Base-by-base conservation (phyloP, 345 rosid genomes). In the Geranium rotundifolium region DNA sequence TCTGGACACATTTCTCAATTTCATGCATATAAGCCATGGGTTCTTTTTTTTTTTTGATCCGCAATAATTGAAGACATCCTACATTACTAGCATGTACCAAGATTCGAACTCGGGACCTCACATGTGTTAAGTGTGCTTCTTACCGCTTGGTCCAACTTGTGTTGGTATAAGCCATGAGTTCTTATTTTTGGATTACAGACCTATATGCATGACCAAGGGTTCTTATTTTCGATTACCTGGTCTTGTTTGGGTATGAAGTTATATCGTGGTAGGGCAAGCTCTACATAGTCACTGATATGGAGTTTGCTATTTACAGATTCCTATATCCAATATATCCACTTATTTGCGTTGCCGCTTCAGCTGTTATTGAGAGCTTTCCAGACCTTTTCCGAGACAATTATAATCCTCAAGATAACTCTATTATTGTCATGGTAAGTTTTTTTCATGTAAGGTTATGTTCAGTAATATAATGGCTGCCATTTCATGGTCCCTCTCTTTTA, bases 291-390 rank as follows among this genome's bases (percentile, higher is more conserved):
- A 16, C 63, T 60, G 27, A 60, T 60, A 31, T 29, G 9, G 18
- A 3, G 9, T 37, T 63, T 65, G 57, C 59, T 61, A 7, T 66
- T 37, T 68, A 62, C 91, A 93, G 99, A 81, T 93, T 93, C 67
- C 95, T 93, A 18, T 93, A 93, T 79, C 95, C 97, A 19, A 72
- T 93, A 68, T 90, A 90, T 77, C 99, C 95, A 19, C 92, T 93
- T 68, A 77, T 93, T 74, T 90, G 97, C 73, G 80, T 93, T 67
- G 91, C 97, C 73, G 97, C 99, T 17, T 81, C 97, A 62, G 90
- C 89, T 65, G 96, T 93, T 68, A 93, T 93, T 66, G 99, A 90
- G 74, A 90, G 88, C 82, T 88, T 93, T 66, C 99, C 97, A 62
- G 91, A 86, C 78, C 80, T 90, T 64, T 88, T 93, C 73, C 80